These are phyloP conservation scores for Ustilago xerochloae DNA, from an alignment of 1,284 basidiomycete species.

Conservation along the genomic window DNA sequence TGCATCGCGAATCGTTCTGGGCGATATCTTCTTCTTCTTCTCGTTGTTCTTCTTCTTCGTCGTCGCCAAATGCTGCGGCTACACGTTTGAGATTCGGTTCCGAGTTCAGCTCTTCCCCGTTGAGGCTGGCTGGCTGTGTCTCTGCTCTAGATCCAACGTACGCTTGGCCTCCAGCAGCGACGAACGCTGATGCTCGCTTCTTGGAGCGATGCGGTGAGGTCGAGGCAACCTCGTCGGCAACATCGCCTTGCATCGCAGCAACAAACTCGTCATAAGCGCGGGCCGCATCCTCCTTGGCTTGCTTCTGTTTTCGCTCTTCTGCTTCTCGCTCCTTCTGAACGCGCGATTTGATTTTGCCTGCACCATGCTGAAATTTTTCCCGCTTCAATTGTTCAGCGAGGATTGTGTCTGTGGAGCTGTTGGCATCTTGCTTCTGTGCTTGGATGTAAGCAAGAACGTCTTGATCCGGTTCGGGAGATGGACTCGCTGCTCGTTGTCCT, in stretches of 20 bases:
- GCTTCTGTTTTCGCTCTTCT: constrained; percentile 49
- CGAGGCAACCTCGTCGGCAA: constrained; percentile 1
- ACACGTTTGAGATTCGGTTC: no score
- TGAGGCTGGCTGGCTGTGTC: not conserved
- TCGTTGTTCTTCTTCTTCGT: constrained; percentile 25
- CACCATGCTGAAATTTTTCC: constrained; percentile 45
- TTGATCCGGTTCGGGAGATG: constrained; percentile 37
- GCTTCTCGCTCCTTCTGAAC: constrained; percentile 57
- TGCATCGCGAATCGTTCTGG: no score
- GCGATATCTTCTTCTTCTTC: constrained; percentile 29
- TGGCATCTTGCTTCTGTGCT: constrained; percentile 12
- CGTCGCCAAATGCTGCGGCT: constrained; percentile 34
- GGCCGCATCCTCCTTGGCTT: constrained; percentile 52
- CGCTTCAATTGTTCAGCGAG: constrained; percentile 37
- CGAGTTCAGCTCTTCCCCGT: no score
- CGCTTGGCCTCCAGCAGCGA: constrained; percentile 46
- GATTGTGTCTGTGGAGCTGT: not conserved
- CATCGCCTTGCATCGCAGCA: constrained; percentile 49
- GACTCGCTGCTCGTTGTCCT: not conserved
- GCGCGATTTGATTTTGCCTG: constrained; percentile 46
- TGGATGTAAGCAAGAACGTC: constrained; percentile 44
- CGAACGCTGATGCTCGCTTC: constrained; percentile 20
- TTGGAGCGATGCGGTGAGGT: not conserved
- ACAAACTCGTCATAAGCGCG: constrained; percentile 59
- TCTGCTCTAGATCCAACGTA: constrained; percentile 24